Conservation (phyloP, 176 grass and related monocot genomes). For the Oryza australiensis region DNA sequence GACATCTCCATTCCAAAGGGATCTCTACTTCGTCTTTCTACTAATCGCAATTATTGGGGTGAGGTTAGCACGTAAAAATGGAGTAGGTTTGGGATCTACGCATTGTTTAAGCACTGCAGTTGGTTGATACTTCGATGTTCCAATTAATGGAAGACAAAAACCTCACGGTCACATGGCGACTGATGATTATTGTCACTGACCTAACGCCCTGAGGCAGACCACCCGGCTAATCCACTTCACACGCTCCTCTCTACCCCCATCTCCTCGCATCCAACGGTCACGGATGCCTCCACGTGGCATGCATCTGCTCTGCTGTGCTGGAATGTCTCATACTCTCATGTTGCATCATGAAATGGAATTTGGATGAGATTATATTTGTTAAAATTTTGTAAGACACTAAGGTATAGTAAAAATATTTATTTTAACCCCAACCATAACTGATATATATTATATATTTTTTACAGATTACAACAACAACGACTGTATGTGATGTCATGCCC, state of each 20-base stretch:
- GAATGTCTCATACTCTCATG: too few species aligned
- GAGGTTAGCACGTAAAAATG: background rate
- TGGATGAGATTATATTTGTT: background rate
- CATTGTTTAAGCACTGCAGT: background rate
- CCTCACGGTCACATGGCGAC: slow-evolving; percentile 45
- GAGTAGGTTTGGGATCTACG: slow-evolving; percentile 3
- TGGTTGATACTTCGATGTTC: background rate
- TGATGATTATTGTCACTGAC: slow-evolving; percentile 10
- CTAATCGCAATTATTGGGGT: background rate
- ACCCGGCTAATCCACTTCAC: slow-evolving; percentile 19
- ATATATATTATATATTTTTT: background rate
- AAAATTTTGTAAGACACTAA: background rate
- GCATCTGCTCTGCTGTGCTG: too few species aligned
- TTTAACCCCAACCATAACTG: background rate
- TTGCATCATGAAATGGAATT: background rate
- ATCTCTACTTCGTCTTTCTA: too few species aligned
- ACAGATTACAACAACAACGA: background rate
- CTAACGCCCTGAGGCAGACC: slow-evolving; percentile 42
- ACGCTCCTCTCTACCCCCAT: background rate
- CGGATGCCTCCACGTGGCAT: background rate
- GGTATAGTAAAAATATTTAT: background rate
- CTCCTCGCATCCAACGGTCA: background rate
- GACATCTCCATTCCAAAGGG: too few species aligned
- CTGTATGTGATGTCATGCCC: slow-evolving; percentile 12
- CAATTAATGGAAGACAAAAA: slow-evolving; percentile 25